Percentiles rank a stretch among this genome's conserved stretches.
Evolutionary conservation across 2,329 filamentous ascomycete genomes (phyloP).

Genomic region (Didymella arachidicola): DNA sequence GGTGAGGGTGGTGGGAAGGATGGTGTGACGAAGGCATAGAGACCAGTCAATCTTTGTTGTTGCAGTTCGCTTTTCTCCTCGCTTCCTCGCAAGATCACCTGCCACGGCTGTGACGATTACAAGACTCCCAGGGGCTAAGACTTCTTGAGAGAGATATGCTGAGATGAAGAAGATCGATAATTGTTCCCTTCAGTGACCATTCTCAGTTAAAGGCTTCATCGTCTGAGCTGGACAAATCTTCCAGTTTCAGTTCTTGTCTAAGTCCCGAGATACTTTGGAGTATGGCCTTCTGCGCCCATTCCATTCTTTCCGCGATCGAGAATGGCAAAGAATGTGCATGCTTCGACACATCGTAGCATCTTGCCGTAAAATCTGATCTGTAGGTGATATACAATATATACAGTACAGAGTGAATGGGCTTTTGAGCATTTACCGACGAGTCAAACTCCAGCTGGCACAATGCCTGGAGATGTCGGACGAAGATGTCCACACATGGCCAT

Average conservation of each 20-base stretch:
- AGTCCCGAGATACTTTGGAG: neutral
- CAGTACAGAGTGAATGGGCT: neutral
- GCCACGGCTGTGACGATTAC: too few species aligned
- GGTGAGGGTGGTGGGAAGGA: neutral
- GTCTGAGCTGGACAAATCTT: neutral
- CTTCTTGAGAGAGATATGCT: too few species aligned
- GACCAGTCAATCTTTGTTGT: too few species aligned
- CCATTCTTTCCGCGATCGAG: neutral
- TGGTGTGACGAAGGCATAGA: neutral
- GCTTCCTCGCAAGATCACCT: too few species aligned
- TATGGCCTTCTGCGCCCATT: neutral
- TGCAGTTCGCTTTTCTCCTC: too few species aligned
- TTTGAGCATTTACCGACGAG: neutral
- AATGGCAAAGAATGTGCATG: neutral
- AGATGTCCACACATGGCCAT: neutral
- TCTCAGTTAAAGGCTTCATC: neutral
- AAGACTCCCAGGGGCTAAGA: too few species aligned
- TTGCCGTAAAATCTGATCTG: accelerated
- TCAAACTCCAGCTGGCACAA: neutral
- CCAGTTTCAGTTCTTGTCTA: neutral
- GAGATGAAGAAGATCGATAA: too few species aligned
- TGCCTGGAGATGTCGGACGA: neutral
- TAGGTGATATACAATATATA: neutral
- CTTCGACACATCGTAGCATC: neutral
- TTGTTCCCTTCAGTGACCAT: too few species aligned